Evolutionary conservation across 306 rosid genomes (phyloP).

Genomic region (Hylodesmum podocarpum): DNA sequence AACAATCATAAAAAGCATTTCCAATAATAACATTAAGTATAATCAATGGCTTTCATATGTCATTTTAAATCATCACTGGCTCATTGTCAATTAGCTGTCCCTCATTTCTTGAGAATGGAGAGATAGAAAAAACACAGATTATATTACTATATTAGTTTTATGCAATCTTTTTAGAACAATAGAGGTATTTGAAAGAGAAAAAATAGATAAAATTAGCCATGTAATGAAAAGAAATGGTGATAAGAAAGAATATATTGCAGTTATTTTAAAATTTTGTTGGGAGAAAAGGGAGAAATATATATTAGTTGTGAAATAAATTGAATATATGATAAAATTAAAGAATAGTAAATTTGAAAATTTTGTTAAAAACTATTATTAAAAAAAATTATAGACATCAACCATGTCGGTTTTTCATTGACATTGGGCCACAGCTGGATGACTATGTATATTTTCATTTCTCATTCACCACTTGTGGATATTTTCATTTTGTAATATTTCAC

Average conservation of each 20-base stretch:
- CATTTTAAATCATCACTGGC: background rate
- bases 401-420: background rate
- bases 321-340: background rate
- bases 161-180: background rate
- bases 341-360: background rate
- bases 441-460: too few relatives aligned
- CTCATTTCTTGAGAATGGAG: background rate
- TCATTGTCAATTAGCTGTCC: background rate
- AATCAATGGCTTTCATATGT: background rate
- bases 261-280: background rate
- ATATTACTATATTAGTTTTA: background rate
- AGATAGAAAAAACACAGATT: background rate
- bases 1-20: background rate
- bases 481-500: too few relatives aligned
- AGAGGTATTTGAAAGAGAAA: background rate
- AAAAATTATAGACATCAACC: background rate
- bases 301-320: background rate
- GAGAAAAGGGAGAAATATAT: background rate
- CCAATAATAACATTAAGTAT: too few relatives aligned
- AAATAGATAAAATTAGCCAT: background rate
- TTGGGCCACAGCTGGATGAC: too few relatives aligned
- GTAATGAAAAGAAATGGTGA: background rate
- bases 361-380: background rate
- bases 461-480: too few relatives aligned
- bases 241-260: background rate